phyloP scores from a whole-genome alignment of 2,329 filamentous ascomycete genomes.

The Aureobasidium subglaciale region DNA sequence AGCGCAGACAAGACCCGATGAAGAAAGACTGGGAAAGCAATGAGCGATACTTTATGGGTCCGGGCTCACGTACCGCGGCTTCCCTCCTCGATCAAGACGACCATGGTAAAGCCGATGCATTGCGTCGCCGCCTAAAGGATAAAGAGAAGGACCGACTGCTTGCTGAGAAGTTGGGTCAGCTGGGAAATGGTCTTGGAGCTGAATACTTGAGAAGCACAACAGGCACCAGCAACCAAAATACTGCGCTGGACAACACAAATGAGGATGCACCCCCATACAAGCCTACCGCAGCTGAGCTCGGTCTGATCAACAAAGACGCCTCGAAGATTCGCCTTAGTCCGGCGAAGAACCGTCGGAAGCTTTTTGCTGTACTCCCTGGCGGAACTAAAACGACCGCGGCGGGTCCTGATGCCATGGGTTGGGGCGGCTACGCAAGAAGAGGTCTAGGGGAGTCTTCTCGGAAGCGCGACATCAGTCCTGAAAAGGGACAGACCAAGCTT shows the following conservation, averaged over 20 bases:
- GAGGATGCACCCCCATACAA: conserved; percentile 18
- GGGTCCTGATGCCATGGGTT: conserved; percentile 36
- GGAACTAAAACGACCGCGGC: conserved; percentile 27
- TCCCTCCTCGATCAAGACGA: conserved; percentile 61
- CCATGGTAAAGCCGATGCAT: conserved; percentile 38
- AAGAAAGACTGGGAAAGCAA: conserved; percentile 29
- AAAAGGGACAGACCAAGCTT: conserved; percentile 26
- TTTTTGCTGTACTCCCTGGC: conserved; percentile 26
- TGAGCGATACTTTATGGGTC: conserved; percentile 21
- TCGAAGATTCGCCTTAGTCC: conserved; percentile 36
- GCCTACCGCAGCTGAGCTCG: conserved; percentile 30
- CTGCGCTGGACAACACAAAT: conserved; percentile 8
- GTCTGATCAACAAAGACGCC: conserved; percentile 39
- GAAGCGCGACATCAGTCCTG: conserved; percentile 22
- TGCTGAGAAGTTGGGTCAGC: conserved; percentile 57
- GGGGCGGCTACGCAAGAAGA: conserved; percentile 39
- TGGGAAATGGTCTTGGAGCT: conserved; percentile 59
- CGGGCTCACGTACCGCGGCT: conserved; percentile 43
- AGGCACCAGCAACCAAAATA: conserved; percentile 15
- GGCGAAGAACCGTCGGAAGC: conserved; percentile 35
- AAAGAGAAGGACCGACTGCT: conserved; percentile 68
- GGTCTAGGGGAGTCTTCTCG: conserved; percentile 26
- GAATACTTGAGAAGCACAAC: conserved; percentile 56
- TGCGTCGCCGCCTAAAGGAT: conserved; percentile 44
- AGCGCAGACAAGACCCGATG: not conserved